Evolutionary conservation across 371 early-diverging fungal genomes (phyloP).

Genomic region (Mucor plumbeus): DNA sequence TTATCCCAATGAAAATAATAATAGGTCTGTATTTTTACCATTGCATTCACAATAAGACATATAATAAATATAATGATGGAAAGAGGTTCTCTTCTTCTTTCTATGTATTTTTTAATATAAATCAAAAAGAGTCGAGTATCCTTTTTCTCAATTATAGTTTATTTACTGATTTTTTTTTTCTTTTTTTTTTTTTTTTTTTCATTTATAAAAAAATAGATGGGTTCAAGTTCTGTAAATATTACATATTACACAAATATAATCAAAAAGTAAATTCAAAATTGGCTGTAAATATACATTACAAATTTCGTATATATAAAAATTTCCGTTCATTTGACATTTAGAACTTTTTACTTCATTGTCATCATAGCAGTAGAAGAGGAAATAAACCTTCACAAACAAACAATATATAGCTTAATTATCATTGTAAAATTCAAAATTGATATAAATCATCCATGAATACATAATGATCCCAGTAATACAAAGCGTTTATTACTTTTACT

Average conservation of each 20-base stretch:
- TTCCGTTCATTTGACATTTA: background rate
- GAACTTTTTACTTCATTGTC: background rate
- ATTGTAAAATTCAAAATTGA: background rate
- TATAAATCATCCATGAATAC: background rate
- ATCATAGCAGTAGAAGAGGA: background rate
- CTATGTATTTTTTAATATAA: background rate
- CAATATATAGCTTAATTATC: background rate
- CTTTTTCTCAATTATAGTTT: background rate
- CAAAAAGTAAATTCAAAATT: background rate
- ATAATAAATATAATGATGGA: background rate
- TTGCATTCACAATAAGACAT: slow-evolving; percentile 6
- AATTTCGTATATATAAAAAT: slow-evolving; percentile 1
- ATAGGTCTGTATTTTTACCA: slow-evolving; percentile 17
- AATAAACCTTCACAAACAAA: slow-evolving; percentile 6
- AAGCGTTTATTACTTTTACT: background rate
- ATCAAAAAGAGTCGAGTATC: background rate
- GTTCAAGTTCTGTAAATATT: slow-evolving; percentile 21
- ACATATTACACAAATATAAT: background rate
- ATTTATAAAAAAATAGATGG: slow-evolving; percentile 5
- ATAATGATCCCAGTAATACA: background rate
- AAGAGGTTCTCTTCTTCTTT: background rate
- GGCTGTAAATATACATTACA: background rate
- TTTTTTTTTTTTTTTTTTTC: background rate
- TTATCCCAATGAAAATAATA: background rate
- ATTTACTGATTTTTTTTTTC: background rate